These are phyloP conservation scores for Boletus sp. DNA, from an alignment of 768 basidiomycete species.

Conservation along the genomic window DNA sequence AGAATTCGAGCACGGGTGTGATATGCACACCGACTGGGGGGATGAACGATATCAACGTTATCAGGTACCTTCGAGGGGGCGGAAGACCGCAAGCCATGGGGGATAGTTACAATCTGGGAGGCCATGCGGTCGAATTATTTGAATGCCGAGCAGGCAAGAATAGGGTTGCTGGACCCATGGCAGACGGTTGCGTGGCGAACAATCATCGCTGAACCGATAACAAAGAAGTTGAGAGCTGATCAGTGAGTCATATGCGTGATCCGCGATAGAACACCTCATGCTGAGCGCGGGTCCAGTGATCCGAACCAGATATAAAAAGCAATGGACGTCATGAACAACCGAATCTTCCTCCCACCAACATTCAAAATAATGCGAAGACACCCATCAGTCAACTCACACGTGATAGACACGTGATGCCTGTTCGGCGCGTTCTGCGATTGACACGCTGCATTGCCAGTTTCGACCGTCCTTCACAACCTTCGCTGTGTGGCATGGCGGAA, in stretches of 20 bases:
- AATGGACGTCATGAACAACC: background rate
- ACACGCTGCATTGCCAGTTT: background rate
- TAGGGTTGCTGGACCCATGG: background rate
- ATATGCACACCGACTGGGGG: no score
- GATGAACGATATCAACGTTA: background rate
- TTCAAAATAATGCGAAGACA: background rate
- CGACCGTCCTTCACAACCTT: background rate
- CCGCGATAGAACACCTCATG: background rate
- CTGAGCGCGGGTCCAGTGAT: background rate
- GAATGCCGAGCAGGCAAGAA: background rate
- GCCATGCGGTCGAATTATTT: background rate
- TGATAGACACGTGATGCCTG: slow-evolving; percentile 20
- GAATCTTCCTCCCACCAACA: background rate
- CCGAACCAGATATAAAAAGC: background rate
- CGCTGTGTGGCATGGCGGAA: slow-evolving; percentile 18
- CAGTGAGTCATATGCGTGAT: background rate
- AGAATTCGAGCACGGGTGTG: background rate
- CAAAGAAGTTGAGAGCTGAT: background rate
- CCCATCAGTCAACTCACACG: background rate
- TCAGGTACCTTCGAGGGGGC: background rate
- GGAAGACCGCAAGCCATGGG: background rate
- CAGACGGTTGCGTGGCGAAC: background rate
- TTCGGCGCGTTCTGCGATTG: slow-evolving; percentile 16
- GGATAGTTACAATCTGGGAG: background rate
- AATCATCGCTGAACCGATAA: no score